A percentile compares a stretch with the other conserved stretches of the same genome.
Evolutionary conservation across 2,329 filamentous ascomycete genomes (phyloP).

Genomic region (Dactylonectria estremocensis): DNA sequence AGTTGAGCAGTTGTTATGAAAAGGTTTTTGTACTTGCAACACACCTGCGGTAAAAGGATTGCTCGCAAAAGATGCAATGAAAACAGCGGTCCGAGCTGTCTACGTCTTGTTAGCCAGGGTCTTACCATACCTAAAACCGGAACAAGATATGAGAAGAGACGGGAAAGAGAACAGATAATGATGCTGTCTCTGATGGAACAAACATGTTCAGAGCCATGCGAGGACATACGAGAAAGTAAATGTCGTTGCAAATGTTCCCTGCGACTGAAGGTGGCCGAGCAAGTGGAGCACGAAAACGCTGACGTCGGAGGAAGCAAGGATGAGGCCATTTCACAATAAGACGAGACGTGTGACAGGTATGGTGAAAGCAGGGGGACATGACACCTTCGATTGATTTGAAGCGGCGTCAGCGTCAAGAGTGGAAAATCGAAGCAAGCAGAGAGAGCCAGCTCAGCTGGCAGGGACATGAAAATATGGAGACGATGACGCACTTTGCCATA

Average conservation of each 20-base stretch:
- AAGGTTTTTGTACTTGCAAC: not conserved
- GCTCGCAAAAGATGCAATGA: not conserved
- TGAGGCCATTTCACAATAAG: not conserved
- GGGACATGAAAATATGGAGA: not conserved
- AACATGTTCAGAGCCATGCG: not conserved
- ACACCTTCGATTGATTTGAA: no score
- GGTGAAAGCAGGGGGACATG: not conserved
- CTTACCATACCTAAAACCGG: not conserved
- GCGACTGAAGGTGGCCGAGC: conserved; percentile 1
- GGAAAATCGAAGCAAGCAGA: not conserved
- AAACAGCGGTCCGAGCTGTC: conserved; percentile 1
- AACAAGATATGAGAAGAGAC: not conserved
- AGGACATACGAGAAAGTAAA: not conserved
- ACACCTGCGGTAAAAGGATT: not conserved
- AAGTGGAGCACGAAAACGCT: not conserved
- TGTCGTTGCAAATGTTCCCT: conserved; percentile 7
- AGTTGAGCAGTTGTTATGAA: rapidly evolving
- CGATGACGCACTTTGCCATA: not conserved
- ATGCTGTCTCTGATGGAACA: not conserved
- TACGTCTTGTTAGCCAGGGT: not conserved
- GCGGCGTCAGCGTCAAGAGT: not conserved
- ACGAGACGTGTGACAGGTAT: not conserved
- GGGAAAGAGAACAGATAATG: not conserved
- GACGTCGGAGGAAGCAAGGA: not conserved
- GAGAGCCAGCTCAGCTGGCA: not conserved